These are phyloP conservation scores for Fusarium cyanostomum DNA, from an alignment of 2,329 filamentous ascomycete species.

Conservation along the genomic window DNA sequence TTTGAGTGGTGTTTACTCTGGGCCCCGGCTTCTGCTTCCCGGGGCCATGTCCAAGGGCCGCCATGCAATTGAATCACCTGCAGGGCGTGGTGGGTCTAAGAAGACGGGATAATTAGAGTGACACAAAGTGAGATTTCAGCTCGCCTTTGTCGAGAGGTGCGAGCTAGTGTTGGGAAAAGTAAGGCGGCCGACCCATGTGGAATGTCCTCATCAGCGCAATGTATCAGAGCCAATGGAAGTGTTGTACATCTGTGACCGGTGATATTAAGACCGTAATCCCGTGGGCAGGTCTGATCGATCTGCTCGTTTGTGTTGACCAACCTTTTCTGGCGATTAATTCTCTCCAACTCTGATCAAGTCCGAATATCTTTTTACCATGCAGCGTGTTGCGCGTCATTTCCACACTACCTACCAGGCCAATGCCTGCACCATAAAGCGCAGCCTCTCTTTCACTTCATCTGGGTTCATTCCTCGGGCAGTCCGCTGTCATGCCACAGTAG, in stretches of 20 bases:
- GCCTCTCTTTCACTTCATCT: neutral
- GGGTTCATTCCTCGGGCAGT: neutral
- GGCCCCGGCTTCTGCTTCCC: neutral
- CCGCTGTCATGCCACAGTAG: constrained; percentile 6
- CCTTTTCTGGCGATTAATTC: neutral
- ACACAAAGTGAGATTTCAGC: too few relatives aligned
- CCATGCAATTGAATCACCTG: too few relatives aligned
- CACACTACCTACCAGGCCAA: neutral
- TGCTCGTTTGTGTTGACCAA: neutral
- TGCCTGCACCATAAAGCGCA: neutral
- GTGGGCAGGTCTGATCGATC: neutral
- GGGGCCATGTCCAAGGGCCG: neutral
- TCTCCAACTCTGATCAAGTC: neutral
- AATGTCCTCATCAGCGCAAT: neutral
- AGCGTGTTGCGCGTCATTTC: neutral
- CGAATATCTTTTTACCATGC: neutral
- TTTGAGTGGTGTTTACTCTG: neutral
- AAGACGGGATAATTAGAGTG: neutral
- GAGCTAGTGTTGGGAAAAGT: neutral
- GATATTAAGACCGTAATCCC: neutral
- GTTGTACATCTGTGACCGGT: neutral
- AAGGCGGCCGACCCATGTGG: neutral
- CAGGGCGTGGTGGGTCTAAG: neutral
- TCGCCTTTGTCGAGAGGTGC: too few relatives aligned
- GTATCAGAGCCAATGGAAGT: neutral